Base-by-base conservation (phyloP, 2,329 filamentous ascomycete genomes). In the Capronia americana region DNA sequence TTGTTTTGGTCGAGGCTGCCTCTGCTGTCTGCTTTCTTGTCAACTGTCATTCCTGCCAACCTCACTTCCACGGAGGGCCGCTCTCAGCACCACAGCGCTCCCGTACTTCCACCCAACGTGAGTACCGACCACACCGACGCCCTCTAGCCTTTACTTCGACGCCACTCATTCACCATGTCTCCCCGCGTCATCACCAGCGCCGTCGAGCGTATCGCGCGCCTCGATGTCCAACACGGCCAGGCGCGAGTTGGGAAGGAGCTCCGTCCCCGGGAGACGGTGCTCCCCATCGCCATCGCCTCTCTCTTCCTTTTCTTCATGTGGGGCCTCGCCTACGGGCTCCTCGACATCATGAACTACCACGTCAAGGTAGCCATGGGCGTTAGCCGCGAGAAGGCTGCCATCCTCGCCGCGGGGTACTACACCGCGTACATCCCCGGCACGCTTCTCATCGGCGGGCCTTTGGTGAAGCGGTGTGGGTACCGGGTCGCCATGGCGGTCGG, bases 401-500 rank as follows among this genome's bases (percentile, higher is more conserved):
- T 68, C 32, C 69, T 72, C 41, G 71, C 71, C 8, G 66, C 68
- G 23, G 70, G 65, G 17, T 72, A 72, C 65, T 72, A 71, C 63
- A 41, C 54, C 4, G 69, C 69, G 14, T 72, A 72, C 63, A 64
- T 71, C 38, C 63, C 65, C 17, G 69, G 69, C 10, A 53, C 71
- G n/a, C 65, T 70, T 8, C 57, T 72, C 23, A 69, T 72, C 50
- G 68, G 68, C 17, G 69, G 69, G 1, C 69, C 71, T 2, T 41
- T 72, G 26, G 68, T 72, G 32, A 68, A 69, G 54, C 65, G 63
- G 24, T 63, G 57, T 44, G 71, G 69, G 41, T 72, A 72, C 60
- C 91, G 92, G 70, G 87, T 87, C 41, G 92, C 91, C 0, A 93
- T 95, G 72, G 92, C 94, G 64, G 82, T 88, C 32, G 92, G 91